Conservation (phyloP, 108 stramenopile species). For the Pseudonitzschia multiseries region DNA sequence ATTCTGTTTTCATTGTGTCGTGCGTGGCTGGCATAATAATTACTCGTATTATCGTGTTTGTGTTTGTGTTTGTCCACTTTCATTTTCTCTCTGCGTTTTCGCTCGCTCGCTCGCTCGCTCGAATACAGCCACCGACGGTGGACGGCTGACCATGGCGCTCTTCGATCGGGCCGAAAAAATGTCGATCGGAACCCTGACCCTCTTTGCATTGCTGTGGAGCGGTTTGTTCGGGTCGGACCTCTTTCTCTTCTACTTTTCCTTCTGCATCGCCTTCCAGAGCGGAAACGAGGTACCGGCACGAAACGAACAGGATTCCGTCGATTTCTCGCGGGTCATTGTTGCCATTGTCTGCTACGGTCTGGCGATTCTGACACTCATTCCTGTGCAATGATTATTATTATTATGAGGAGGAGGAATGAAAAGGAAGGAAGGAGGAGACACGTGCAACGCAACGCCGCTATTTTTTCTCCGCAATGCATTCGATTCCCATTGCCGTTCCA, state of each 20-base stretch:
- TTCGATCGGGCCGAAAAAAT: constrained; percentile 66
- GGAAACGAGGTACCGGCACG: constrained; percentile 77
- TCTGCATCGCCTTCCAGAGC: constrained; percentile 65
- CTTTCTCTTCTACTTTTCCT: constrained; percentile 76
- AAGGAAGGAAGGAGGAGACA: too few species aligned
- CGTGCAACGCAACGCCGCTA: too few species aligned
- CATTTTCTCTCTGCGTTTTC: background rate
- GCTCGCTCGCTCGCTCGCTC: background rate
- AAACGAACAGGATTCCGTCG: constrained; percentile 75
- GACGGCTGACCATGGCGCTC: constrained; percentile 68
- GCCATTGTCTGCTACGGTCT: constrained; percentile 54
- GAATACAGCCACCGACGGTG: constrained; percentile 76
- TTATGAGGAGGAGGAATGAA: too few species aligned
- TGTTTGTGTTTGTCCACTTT: too few species aligned
- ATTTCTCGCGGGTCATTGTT: constrained; percentile 52
- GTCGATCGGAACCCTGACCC: constrained; percentile 48
- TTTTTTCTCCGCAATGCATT: too few species aligned
- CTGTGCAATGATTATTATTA: constrained; percentile 60
- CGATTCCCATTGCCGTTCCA: too few species aligned
- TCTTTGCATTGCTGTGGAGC: constrained; percentile 41
- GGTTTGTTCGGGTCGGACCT: constrained; percentile 67
- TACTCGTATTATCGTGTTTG: too few species aligned
- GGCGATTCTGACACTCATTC: constrained; percentile 70
- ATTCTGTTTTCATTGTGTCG: too few species aligned
- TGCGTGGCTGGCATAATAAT: too few species aligned